phyloP scores from a whole-genome alignment of 805 yeast species.

The Kazachstania kunashirensis region DNA sequence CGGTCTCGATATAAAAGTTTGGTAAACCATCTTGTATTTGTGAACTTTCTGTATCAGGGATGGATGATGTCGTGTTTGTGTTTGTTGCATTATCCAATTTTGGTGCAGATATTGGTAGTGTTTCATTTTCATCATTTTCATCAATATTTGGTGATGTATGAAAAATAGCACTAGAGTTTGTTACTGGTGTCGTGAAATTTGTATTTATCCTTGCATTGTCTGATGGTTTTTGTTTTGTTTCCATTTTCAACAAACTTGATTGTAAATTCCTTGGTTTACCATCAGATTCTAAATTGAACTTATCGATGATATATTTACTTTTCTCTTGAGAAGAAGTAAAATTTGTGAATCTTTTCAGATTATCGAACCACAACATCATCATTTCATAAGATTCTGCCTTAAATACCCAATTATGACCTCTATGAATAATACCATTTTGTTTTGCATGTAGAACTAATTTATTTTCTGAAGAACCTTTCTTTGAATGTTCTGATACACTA shows the following conservation, averaged over 20 bases:
- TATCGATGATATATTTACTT: slow-evolving; percentile 34
- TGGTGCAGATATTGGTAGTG: slow-evolving; percentile 7
- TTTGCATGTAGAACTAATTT: slow-evolving; percentile 76
- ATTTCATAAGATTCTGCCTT: slow-evolving; percentile 72
- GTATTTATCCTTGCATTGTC: background rate
- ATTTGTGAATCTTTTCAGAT: slow-evolving; percentile 56
- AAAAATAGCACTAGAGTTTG: background rate
- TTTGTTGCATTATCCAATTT: slow-evolving; percentile 9
- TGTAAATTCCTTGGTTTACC: slow-evolving; percentile 4
- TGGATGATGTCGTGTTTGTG: slow-evolving; percentile 15
- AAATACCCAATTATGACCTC: slow-evolving; percentile 92
- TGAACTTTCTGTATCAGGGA: slow-evolving; percentile 20
- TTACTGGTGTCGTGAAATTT: background rate
- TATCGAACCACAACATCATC: slow-evolving; percentile 81
- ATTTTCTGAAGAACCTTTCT: slow-evolving; percentile 45
- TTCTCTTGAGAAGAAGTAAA: slow-evolving; percentile 53
- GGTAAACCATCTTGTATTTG: slow-evolving; percentile 12
- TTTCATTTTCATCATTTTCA: background rate
- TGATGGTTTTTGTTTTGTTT: background rate
- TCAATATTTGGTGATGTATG: background rate
- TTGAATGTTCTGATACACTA: slow-evolving; percentile 72
- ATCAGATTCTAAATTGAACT: slow-evolving; percentile 5
- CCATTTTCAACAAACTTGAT: too few relatives aligned
- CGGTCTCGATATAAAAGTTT: slow-evolving; percentile 5
- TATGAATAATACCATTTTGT: slow-evolving; percentile 61